phyloP scores from a whole-genome alignment of 2,329 filamentous ascomycete species.

The Coniochaeta ligniaria region DNA sequence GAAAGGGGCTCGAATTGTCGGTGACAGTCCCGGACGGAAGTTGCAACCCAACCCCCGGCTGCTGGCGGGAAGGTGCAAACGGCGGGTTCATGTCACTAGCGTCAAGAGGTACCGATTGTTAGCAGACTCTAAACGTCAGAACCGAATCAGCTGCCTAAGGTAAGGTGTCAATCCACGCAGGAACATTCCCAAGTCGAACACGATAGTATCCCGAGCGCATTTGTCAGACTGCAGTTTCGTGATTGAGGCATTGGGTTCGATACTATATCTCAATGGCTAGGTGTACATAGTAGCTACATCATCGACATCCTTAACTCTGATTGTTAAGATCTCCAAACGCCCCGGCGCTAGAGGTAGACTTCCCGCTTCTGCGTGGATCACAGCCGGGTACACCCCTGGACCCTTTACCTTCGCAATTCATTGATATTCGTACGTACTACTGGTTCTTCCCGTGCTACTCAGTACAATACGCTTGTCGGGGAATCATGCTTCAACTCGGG shows the following conservation, averaged over 20 bases:
- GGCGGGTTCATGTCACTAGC: not conserved
- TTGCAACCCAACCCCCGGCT: not conserved
- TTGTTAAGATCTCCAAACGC: not conserved
- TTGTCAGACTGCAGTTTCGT: not conserved
- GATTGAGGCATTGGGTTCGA: not conserved
- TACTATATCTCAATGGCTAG: too few relatives aligned
- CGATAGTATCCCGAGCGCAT: too few relatives aligned
- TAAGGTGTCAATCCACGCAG: not conserved
- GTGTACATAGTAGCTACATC: too few relatives aligned
- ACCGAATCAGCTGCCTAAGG: not conserved
- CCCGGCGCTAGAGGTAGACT: constrained; percentile 1
- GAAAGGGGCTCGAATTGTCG: not conserved
- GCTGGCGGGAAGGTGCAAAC: not conserved
- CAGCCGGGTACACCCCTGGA: not conserved
- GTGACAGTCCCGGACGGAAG: not conserved
- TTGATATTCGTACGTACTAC: not conserved
- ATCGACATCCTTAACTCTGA: not conserved
- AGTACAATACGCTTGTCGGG: not conserved
- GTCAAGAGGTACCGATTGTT: not conserved
- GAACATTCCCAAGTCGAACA: not conserved
- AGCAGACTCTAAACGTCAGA: not conserved
- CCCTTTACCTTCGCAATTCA: not conserved
- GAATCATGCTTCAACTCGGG: not conserved
- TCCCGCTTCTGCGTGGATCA: not conserved
- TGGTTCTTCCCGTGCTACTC: not conserved